These are phyloP conservation scores for Pseudocercospora vitis DNA, from an alignment of 2,329 filamentous ascomycete species.

Conservation along the genomic window DNA sequence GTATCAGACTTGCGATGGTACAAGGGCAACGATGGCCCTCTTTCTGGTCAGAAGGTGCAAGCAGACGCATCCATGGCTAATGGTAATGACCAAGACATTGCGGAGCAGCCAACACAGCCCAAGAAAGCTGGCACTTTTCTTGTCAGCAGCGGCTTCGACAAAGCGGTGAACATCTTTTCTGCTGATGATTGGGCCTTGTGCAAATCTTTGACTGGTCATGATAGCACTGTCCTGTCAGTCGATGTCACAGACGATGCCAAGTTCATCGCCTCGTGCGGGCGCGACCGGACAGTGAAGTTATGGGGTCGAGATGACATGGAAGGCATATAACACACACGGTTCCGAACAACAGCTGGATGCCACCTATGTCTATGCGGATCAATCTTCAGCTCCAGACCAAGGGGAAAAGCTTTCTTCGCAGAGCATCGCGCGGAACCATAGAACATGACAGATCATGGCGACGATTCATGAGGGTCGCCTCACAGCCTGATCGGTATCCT, in stretches of 20 bases:
- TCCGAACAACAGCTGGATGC: not conserved
- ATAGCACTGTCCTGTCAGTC: slow-evolving; percentile 85
- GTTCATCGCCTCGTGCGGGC: slow-evolving; percentile 93
- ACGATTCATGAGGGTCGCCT: too few relatives aligned
- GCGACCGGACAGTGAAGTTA: slow-evolving; percentile 92
- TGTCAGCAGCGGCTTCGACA: slow-evolving; percentile 87
- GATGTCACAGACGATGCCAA: slow-evolving; percentile 82
- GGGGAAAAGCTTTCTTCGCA: too few relatives aligned
- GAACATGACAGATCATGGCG: too few relatives aligned
- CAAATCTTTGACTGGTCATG: slow-evolving; percentile 85
- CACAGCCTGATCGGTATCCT: too few relatives aligned
- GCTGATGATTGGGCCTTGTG: slow-evolving; percentile 93
- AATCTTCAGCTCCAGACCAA: too few relatives aligned
- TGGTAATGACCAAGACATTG: slow-evolving; percentile 16
- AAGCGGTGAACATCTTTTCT: slow-evolving; percentile 91
- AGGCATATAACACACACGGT: slow-evolving; percentile 31
- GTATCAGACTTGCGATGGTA: slow-evolving; percentile 94
- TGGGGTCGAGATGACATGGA: slow-evolving; percentile 84
- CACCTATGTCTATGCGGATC: too few relatives aligned
- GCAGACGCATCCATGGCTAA: slow-evolving; percentile 29
- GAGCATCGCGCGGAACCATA: too few relatives aligned
- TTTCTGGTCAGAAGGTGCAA: slow-evolving; percentile 60
- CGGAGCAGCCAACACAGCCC: slow-evolving; percentile 46
- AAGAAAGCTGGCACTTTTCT: slow-evolving; percentile 92
- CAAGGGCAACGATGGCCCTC: slow-evolving; percentile 76